Base-by-base conservation (phyloP, 495 filamentous ascomycete genomes). In the Trichoderma orchidacearum region DNA sequence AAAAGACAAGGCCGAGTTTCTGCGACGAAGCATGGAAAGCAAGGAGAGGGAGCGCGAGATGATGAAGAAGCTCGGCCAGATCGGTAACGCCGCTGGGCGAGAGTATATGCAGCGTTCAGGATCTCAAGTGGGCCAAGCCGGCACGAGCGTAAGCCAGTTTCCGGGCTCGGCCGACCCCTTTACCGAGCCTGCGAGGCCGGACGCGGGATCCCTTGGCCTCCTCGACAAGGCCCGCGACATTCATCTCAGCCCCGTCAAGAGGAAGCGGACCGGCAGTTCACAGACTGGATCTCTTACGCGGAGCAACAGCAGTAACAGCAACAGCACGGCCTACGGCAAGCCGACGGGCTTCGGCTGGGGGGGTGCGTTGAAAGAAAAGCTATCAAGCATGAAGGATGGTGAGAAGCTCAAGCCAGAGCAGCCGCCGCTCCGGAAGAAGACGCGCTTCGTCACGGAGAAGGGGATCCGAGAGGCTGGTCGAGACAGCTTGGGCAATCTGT, bases 41-140 rank as follows among this genome's bases (percentile, higher is more conserved):
- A 77, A 85, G 54, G 83, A 96, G 63, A 85, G 83, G 58, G 93
- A 98, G 67, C 76, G 83, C 7, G 87, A 95, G 50, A 82, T 97
- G 51, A 84, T 84, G 25, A 80, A 81, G 61, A 83, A 79, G 58
- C 77, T 98, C 4, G 74, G 77, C 1, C 62, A 71, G 34, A 62
- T 78, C 13, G 85, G 85, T 0, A 80, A 76, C 53, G 84, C 85
- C 12, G 76, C 86, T 0, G 90, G 88, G 3, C 81, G 79, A 41
- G 86, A 93, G 54, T 95, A 95, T 70, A 80, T 93, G 69, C 73
- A 77, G n/a, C 60, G 60, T 13, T 21, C 53, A 27, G 18, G 30
- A 34, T 27, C 30, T 12, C 23, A 17, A n/a, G 6, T 51, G 53
- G 17, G 18, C 54, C 36, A 58, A 9, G 55, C 53, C 50, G 30